Base-by-base conservation (phyloP, 257 asterid genomes). In the Solanum neorickii region DNA sequence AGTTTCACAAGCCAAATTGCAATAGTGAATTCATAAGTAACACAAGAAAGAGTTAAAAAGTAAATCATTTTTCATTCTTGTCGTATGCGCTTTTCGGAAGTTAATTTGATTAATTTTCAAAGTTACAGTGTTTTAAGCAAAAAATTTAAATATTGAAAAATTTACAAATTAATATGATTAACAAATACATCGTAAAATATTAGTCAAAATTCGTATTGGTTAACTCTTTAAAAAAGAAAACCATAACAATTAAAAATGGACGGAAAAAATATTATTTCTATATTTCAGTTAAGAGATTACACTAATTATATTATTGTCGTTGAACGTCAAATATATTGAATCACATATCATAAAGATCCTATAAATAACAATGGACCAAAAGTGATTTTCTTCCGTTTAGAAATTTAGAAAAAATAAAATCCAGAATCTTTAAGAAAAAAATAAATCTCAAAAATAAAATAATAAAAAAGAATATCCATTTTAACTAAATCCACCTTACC, bases 51-150 rank as follows among this genome's bases (percentile, higher is more conserved):
- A 13, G 59, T 15, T 2, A 56, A 56, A 56, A 56, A 56, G 2
- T 56, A 56, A 56, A 56, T 56, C n/a, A 56, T n/a, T 56, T 56
- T 56, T 56, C 3, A 3, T 56, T 56, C 0, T 31, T 56, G 62
- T 49, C 6, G 4, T 52, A 52, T 6, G 62, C 1, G 1, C 0
- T 52, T 16, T 18, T 52, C 4, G 1, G 2, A 18, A 52, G n/a
- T 52, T 1, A 0, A 52, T 52, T 52, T 52, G n/a, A 52, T 0
- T 52, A 18, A 52, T 52, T 18, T 52, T 18, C 2, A 16, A 18
- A 18, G n/a, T 52, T 52, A 52, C 0, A 3, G 3, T 0, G 6
- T 52, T 6, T 16, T 52, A 52, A 52, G 62, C n/a, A 52, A 3
- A 52, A 52, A 52, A 18, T 52, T 52, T 52, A 6, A 16, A 18